Evolutionary conservation across 2,329 filamentous ascomycete species (phyloP).

Genomic region (Talaromyces marneffei): DNA sequence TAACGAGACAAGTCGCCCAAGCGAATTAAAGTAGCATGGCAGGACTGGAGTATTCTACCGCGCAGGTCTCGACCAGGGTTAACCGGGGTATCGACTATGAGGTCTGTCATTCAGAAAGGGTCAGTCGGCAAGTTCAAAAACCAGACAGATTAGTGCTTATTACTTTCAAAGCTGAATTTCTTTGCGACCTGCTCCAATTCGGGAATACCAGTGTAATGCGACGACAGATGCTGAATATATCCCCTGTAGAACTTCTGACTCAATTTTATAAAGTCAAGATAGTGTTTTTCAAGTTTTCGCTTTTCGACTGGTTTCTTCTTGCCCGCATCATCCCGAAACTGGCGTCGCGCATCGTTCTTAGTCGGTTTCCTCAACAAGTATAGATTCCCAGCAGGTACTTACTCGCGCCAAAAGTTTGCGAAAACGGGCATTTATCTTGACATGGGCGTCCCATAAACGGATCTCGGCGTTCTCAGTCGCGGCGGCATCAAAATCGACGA

Average conservation of each 20-base stretch:
- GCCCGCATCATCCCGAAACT: constrained; percentile 46
- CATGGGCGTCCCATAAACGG: constrained; percentile 73
- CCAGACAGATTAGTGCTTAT: constrained; percentile 16
- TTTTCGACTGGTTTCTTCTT: constrained; percentile 56
- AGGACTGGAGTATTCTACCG: constrained; percentile 62
- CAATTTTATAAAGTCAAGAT: constrained; percentile 77
- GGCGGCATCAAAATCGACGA: constrained; percentile 52
- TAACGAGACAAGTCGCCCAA: constrained; percentile 89
- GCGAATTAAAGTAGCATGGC: constrained; percentile 75
- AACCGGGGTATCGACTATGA: constrained; percentile 42
- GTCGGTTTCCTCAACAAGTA: background rate
- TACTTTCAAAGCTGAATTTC: constrained; percentile 46
- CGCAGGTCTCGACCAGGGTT: constrained; percentile 48
- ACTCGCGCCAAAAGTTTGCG: constrained; percentile 60
- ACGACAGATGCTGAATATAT: constrained; percentile 71
- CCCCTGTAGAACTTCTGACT: constrained; percentile 84
- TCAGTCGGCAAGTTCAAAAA: constrained; percentile 8
- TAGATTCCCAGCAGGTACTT: constrained; percentile 20
- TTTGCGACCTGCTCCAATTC: constrained; percentile 54
- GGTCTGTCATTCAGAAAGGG: constrained; percentile 27
- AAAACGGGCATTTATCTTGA: constrained; percentile 71
- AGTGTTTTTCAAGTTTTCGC: constrained; percentile 75
- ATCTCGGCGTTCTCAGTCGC: constrained; percentile 60
- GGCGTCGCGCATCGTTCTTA: constrained; percentile 15
- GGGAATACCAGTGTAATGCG: constrained; percentile 51